Conservation (phyloP, 768 basidiomycete species). For the Tricholoma sp. region DNA sequence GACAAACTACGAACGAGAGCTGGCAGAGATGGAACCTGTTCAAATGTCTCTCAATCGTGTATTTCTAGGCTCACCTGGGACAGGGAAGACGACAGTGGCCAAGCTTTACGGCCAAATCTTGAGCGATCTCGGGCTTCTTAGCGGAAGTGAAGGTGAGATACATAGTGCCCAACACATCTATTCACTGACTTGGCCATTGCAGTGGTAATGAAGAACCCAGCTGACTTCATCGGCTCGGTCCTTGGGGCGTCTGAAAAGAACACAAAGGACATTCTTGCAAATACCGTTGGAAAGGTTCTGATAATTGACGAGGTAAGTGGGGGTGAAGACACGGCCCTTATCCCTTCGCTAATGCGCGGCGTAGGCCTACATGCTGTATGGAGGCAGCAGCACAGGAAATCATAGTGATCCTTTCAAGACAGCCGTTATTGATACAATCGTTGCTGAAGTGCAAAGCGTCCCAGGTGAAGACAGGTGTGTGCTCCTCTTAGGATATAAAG, state of each 20-base stretch:
- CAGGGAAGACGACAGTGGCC: conserved; percentile 69
- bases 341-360: background rate
- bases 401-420: conserved; percentile 51
- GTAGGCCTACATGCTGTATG: conserved; percentile 69
- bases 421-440: conserved; percentile 68
- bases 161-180: background rate
- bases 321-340: background rate
- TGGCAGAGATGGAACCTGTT: conserved; percentile 48
- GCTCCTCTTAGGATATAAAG: conserved; percentile 58
- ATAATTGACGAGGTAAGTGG: conserved; percentile 60
- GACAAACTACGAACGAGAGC: conserved; percentile 56
- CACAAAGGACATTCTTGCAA: conserved; percentile 58
- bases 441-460: conserved; percentile 65
- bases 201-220: conserved; percentile 66
- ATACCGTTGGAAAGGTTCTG: conserved; percentile 58
- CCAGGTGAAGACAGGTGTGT: conserved; percentile 71
- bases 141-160: conserved; percentile 60
- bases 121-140: conserved; percentile 56
- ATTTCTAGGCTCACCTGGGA: conserved; percentile 65
- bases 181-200: background rate
- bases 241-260: conserved; percentile 60
- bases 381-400: conserved; percentile 29
- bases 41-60: conserved; percentile 56
- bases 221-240: conserved; percentile 59
- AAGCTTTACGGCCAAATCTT: conserved; percentile 62